phyloP scores from a whole-genome alignment of 139 green algal genomes.

The Chlamydomonas sp. region DNA sequence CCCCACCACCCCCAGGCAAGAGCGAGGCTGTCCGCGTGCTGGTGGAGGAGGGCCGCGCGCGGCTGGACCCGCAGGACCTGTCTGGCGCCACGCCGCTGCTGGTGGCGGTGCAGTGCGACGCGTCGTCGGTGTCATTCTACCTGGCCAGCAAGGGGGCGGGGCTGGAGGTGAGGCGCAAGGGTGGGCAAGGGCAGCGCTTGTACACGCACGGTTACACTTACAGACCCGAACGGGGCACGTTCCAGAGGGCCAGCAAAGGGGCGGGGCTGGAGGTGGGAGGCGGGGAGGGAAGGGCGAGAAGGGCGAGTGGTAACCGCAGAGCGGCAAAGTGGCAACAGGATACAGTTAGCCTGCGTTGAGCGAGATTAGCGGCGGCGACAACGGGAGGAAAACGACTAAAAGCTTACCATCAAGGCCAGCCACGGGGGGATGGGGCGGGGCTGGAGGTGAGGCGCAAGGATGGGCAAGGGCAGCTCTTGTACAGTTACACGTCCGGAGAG shows the following conservation, averaged over 20 bases:
- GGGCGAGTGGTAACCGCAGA: too few relatives aligned
- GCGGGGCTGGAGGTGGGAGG: constrained; percentile 12
- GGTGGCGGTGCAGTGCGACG: constrained; percentile 56
- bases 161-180: constrained; percentile 44
- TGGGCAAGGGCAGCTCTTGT: not conserved
- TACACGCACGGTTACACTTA: not conserved
- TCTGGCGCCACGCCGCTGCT: constrained; percentile 62
- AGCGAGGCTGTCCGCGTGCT: constrained; percentile 49
- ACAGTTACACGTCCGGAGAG: not conserved
- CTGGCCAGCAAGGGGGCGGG: constrained; percentile 52
- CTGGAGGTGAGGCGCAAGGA: constrained; percentile 45
- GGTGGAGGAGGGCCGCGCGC: constrained; percentile 58
- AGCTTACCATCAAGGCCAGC: too few relatives aligned
- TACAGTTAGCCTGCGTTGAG: too few relatives aligned
- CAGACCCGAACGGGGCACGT: not conserved
- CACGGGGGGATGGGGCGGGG: too few relatives aligned
- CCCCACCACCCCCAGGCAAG: not conserved
- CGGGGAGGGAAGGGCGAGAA: too few relatives aligned
- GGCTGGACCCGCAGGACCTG: constrained; percentile 55
- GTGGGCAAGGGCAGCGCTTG: not conserved
- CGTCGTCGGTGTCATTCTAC: constrained; percentile 51
- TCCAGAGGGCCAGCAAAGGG: constrained; percentile 19
- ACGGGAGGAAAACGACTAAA: too few relatives aligned
- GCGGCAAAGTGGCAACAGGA: too few relatives aligned
- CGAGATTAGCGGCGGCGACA: too few relatives aligned